These are phyloP conservation scores for Gastrodia elata DNA, from an alignment of 106 monocot genomes.

Conservation along the genomic window DNA sequence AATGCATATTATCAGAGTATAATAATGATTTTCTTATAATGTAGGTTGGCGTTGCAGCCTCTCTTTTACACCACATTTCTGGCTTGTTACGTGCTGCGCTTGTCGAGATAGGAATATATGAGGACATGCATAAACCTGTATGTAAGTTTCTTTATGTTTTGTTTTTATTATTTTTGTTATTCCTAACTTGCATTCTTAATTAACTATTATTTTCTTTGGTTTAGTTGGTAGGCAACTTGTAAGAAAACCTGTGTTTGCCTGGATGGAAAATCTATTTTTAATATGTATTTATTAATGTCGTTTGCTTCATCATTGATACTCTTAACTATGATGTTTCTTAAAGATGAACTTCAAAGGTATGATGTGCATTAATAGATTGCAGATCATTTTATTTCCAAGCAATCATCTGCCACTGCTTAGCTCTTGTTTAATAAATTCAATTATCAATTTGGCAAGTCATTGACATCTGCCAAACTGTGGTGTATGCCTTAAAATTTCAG, in stretches of 20 bases:
- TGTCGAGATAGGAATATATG: constrained; percentile 75
- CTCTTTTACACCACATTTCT: constrained; percentile 65
- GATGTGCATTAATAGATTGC: not conserved
- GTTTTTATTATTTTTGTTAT: not conserved
- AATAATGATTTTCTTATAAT: constrained; percentile 2
- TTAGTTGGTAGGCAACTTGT: not conserved
- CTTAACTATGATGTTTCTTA: not conserved
- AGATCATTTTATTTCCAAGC: not conserved
- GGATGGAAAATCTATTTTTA: no score
- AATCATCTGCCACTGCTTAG: no score
- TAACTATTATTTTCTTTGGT: not conserved
- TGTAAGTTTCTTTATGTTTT: constrained; percentile 57
- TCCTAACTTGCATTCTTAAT: not conserved
- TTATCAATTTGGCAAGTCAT: no score
- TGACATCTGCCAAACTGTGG: no score
- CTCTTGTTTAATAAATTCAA: no score
- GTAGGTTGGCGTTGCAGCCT: constrained; percentile 71
- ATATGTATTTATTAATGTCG: not conserved
- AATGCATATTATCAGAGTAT: not conserved
- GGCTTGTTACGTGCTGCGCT: constrained; percentile 54
- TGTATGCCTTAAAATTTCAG: no score
- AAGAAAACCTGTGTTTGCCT: not conserved
- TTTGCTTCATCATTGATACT: not conserved
- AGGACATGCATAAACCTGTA: constrained; percentile 99
- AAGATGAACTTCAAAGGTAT: not conserved